Base-by-base conservation (phyloP, 768 basidiomycete genomes). In the Coprinopsis marcescibilis region DNA sequence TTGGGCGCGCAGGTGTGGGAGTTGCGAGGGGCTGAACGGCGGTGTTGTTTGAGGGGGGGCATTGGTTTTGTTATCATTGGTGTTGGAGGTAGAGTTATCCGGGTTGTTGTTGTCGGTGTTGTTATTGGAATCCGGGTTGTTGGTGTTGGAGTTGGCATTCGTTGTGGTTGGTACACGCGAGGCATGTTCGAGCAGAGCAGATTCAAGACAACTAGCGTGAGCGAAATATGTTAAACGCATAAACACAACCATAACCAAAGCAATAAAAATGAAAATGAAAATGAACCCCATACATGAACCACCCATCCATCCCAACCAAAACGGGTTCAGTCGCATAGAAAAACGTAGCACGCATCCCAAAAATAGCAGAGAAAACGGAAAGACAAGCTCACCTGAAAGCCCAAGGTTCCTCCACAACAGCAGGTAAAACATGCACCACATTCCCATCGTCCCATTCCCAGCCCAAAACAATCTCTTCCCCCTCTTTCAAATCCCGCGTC, bases 381-480 rank as follows among this genome's bases (percentile, higher is more conserved):
- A 58, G 27, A 43, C 19, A 52, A 51, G 46, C 77, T 65, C 62
- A 83, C 83, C 74, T 69, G 55, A 82, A 81, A 47, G 74, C 55
- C 49, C 71, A 65, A 3, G 81, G 78, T 3, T 73, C 63, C 55
- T 80, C 67, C 48, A 89, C 68, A 42, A 88, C 63, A 6, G 80
- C 80, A n/a, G 80, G 86, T 1, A 91, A 67, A 50, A 72, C 68
- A 63, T 95, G 93, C 0, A 94, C 78, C 1, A 84, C 81, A 58
- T 90, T 87, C 2, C 81, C 81, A 57, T 98, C 94, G 55, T 97
- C 93, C 94, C 94, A 98, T 60, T 96, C 92, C 92, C 94, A 97
- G 0, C 86, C 87, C 0, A 97, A 65, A 0, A 93, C 80, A 15
- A 97, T 77, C 65, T 97, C 94, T 53, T 93, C 91, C 39, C 85